Evolutionary conservation across 169 alveolate species (phyloP).

Genomic region (Cryptosporidium tyzzeri): DNA sequence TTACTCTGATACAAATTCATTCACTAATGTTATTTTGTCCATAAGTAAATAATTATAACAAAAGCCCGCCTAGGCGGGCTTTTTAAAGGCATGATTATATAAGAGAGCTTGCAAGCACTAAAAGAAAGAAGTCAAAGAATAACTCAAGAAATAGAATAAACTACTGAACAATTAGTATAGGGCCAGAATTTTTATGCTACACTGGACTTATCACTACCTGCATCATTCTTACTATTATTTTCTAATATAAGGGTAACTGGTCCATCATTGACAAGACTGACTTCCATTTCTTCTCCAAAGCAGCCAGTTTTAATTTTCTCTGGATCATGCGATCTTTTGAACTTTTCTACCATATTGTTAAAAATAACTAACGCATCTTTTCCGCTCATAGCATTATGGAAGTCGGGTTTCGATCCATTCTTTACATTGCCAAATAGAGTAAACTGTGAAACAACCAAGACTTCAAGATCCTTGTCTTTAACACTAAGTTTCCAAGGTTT

Average conservation of each 20-base stretch:
- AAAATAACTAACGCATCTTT: conserved; percentile 89
- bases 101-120: neutral
- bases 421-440: conserved; percentile 90
- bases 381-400: conserved; percentile 91
- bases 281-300: conserved; percentile 91
- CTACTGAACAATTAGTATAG: neutral
- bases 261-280: conserved; percentile 91
- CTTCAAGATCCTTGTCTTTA: conserved; percentile 85
- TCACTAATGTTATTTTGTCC: neutral
- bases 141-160: neutral
- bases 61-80: conserved; percentile 15
- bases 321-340: conserved; percentile 82
- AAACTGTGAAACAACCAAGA: conserved; percentile 90
- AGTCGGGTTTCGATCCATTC: conserved; percentile 93
- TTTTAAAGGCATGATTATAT: neutral
- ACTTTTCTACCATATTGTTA: conserved; percentile 84
- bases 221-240: conserved; percentile 34
- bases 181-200: neutral
- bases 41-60: neutral
- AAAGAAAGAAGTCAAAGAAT: neutral
- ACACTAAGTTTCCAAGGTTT: conserved; percentile 87
- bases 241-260: conserved; percentile 91
- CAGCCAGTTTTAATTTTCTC: conserved; percentile 89
- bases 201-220: neutral
- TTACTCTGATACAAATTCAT: no score